Base-by-base conservation (phyloP, 768 basidiomycete species). In the Suillus hirtellus region DNA sequence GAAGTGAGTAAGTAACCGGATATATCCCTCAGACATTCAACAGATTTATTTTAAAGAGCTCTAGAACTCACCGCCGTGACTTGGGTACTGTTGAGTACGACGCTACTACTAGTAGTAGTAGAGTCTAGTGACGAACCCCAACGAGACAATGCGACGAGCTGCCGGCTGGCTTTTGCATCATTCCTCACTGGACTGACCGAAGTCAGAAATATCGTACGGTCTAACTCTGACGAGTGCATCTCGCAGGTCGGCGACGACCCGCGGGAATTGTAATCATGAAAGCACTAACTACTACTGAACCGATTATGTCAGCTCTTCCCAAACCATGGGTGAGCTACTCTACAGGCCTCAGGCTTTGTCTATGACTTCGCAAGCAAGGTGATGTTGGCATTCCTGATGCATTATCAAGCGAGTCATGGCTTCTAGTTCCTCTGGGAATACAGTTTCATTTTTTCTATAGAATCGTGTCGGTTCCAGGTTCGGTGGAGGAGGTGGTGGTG, bases 401-500 rank as follows among this genome's bases (percentile, higher is more conserved):
- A 24, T 55, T 60, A 90, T 81, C 89, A 90, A 83, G 89, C 88
- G 59, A 63, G 80, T 54, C 46, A 55, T 55, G 59, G 52, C n/a
- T 47, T 60, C 47, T 27, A 1, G 19, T 15, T 10, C 17, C 40
- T n/a, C 34, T 24, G 2, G 35, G 37, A 27, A 17, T 27, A 46
- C 31, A 15, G 34, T 53, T 47, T 69, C 31, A 71, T 61, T 37
- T 54, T 65, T 55, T 1, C 11, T 52, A n/a, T 70, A 96, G 92
- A 96, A 95, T 81, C 93, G 95, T 68, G 95, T 96, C 38, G 95
- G 95, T 31, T 93, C 91, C 59, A 97, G 96, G 76, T 97, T 97
- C 70, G 95, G 95, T 64, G 94, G 95, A 53, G 95, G 95, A 73
- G 95, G 95, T 52, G 95, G 95, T 52, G 95, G 95, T 80, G 93